Percentiles rank a stretch among this genome's conserved stretches.
Evolutionary conservation across 1,284 basidiomycete genomes (phyloP).

Genomic region (Ceratobasidium sp.): DNA sequence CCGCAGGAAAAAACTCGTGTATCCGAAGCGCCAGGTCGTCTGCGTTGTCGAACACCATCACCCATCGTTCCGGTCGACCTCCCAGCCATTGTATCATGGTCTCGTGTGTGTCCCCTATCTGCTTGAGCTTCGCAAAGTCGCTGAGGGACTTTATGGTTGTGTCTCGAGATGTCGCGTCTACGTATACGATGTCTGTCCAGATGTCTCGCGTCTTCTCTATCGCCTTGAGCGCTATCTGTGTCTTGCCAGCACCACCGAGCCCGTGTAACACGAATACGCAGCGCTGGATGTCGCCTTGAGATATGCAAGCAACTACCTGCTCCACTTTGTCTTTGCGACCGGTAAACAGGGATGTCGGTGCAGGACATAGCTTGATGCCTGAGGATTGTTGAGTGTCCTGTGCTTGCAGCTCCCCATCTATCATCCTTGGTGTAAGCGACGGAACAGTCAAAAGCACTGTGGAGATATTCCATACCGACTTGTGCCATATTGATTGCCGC

Average conservation of each 20-base stretch:
- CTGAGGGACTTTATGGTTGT: not conserved
- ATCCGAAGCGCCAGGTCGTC: not conserved
- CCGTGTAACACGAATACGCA: not conserved
- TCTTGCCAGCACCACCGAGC: slow-evolving; percentile 20
- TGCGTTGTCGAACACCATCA: slow-evolving; percentile 4
- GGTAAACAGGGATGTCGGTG: not conserved
- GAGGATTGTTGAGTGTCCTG: not conserved
- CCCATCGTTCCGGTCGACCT: slow-evolving; percentile 7
- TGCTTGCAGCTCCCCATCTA: not conserved
- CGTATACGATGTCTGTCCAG: slow-evolving; percentile 21
- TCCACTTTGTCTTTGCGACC: not conserved
- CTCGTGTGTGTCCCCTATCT: slow-evolving; percentile 1
- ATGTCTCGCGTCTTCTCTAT: not conserved
- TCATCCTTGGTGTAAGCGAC: not conserved
- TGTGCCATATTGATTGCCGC: not conserved
- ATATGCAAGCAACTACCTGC: not conserved
- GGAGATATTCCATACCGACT: not conserved
- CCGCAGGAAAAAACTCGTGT: slow-evolving; percentile 3
- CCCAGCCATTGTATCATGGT: not conserved
- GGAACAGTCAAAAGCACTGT: not conserved
- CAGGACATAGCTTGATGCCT: not conserved
- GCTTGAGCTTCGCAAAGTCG: not conserved
- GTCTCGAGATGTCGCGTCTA: slow-evolving; percentile 21
- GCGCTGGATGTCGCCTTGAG: not conserved
- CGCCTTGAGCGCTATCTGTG: not conserved